Evolutionary conservation across 257 asterid species (phyloP), one percentile per base, ranked within the genome.

Genomic region (Perilla frutescens): DNA sequence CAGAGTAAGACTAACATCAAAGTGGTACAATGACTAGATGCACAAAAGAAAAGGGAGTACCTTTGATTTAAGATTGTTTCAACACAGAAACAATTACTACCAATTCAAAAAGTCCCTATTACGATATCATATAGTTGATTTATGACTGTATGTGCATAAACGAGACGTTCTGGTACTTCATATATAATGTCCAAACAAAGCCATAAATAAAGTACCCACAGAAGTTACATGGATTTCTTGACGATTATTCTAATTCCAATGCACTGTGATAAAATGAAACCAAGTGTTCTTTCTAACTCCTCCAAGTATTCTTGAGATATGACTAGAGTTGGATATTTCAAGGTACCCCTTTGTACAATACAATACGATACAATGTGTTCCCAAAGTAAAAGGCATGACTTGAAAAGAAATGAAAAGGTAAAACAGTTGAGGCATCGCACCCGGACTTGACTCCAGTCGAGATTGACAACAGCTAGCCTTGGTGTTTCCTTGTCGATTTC

Each of bases 381-480:
- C 37, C n/a, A 47, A 66, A 66, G 45, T 47, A 65, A 45, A 47
- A 11, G 45, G 44, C 45, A 74, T 40, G 70, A 54, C 34, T 14
- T 41, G 41, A 29, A 65, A 31, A 26, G 53, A 57, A 49, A 26
- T 14, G 12, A 69, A 55, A 66, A 50, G 44, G 44, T 15, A 29
- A 15, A 15, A 44, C 31, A 26, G 78, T 61, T 68, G 58, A 62
- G 34, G 62, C 39, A 8, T 77, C 90, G n/a, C 62, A 90, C 97
- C 99, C 91, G 85, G 55, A 92, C 94, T 78, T 93, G 91, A 79
- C 87, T 81, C 99, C 99, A 95, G 75, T 95, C 98, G 88, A 95
- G 77, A 76, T 89, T 87, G 73, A 95, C 89, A 71, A 89, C 81
- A 37, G 98, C 97, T 71, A 95, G 88, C 72, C 99, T 85, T 58